Evolutionary conservation across 805 yeast species (phyloP), one percentile per base, ranked within the genome.

Genomic region (Saccharomycopsis sp.): DNA sequence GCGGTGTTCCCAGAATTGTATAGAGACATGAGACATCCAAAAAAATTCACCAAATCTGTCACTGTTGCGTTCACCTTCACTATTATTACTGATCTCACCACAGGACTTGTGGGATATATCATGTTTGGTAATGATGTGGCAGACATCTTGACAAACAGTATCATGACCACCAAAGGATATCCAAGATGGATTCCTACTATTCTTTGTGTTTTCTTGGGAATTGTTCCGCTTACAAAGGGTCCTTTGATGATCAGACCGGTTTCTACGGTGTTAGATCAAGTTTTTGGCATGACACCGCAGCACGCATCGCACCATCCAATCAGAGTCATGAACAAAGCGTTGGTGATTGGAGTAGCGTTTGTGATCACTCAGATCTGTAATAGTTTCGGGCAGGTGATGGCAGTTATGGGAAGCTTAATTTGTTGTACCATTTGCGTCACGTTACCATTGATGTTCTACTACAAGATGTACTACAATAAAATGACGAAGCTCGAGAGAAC

Each of bases 1-100:
- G 89, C 94, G 3, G 81, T 88, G 24, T 88, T 87, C 66, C 94
- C 94, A 1, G 87, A 87, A 64, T 75, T 87, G 56, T 84, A 83
- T 68, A 77, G 83, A 41, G 96, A 87, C 69, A 84, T 87, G 87
- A 76, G 87, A 56, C 86, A 83, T 63, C 92, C 93, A 2, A 63
- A 72, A 25, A 83, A 85, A 65, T 87, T 81, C 68, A 64, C 68
- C n/a, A 67, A 68, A 22, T 77, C 85, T 59, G 74, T 85, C 56
- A 75, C 78, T 44, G 69, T 80, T 15, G 81, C 89, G 0, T 87
- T 85, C 67, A 62, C 75, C 1, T 75, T 81, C 60, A 85, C 92
- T 0, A 79, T 82, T 61, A 52, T 75, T 12, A 78, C 86, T 35
- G 92, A 87, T 70, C 72, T 75, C 53, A 62, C 79, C 15, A 82